Base-by-base conservation (phyloP, 73 alveolate species). In the Stentor roeselii region DNA sequence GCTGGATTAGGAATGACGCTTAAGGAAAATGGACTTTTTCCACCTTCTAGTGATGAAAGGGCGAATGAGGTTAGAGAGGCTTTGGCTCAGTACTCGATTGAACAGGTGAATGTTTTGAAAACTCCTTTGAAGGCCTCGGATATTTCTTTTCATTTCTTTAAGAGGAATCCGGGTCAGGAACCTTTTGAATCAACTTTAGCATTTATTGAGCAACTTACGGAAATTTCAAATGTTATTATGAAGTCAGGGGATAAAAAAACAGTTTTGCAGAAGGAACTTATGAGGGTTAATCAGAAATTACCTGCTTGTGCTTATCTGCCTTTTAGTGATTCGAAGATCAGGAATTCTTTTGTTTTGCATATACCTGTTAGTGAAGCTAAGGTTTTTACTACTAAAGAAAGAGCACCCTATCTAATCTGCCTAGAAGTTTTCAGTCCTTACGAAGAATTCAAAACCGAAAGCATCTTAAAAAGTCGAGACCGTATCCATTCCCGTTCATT, bases 351-450 rank as follows among this genome's bases (percentile, higher is more conserved):
- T 74, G 91, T 95, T 30, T 92, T 89, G 27, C 78, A 78, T n/a
- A 87, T 95, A 2, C 88, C 92, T 11, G 85, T 86, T 36, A 93
- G 92, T 60, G 92, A 95, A 84, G 89, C 91, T 36, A 84, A 89
- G 83, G 82, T 91, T 60, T 90, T 95, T 35, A 94, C 94, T 75
- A 89, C 99, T 3, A 95, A 95, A 78, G 98, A 92, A 76, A 75
- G 95, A 59, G 97, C 95, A 2, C 99, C 99, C 31, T 95, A 80
- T 85, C 96, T 89, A 91, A 76, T 95, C 39, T 77, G 91, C 27
- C 77, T 95, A 3, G 99, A 95, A 86, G 90, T 92, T 82, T 90
- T 89, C 80, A 84, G 95, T 77, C 95, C 95, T 83, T 94, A 89
- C 30, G 97, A 93, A 59, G 84, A 76, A 39, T 2, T 37, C 15